A percentile compares a stretch with the other conserved stretches of the same genome.
These are phyloP conservation scores for Phaseolus lunatus DNA, from an alignment of 306 rosid genomes.

Conservation along the genomic window DNA sequence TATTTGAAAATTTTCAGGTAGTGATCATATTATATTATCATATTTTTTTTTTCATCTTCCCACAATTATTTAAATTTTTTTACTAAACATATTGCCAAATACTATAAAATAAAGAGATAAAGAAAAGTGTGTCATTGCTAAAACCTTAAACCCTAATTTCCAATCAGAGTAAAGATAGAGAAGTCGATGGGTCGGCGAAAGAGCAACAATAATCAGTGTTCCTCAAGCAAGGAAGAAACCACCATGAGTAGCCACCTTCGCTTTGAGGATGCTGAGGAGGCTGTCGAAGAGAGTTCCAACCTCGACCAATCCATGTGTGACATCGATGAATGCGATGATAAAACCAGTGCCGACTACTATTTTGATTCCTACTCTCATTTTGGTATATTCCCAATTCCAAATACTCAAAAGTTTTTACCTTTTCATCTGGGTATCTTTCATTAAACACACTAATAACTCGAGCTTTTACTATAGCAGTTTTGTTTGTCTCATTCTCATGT, in stretches of 20 bases:
- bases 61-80: no score
- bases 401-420: background rate
- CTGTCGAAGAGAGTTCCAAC: constrained; percentile 62
- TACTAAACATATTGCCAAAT: no score
- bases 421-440: background rate
- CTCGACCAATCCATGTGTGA: constrained; percentile 85
- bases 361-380: constrained; percentile 98
- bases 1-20: no score
- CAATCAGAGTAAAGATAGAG: constrained; percentile 17
- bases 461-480: background rate
- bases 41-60: no score
- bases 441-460: background rate
- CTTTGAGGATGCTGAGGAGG: constrained; percentile 69
- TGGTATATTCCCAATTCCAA: constrained; percentile 55
- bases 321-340: constrained; percentile 67
- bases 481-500: background rate
- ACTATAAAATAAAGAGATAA: no score
- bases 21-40: no score
- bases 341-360: constrained; percentile 97
- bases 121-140: background rate
- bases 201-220: constrained; percentile 44
- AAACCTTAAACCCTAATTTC: constrained; percentile 49
- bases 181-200: constrained; percentile 74
- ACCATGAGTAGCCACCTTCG: constrained; percentile 57
- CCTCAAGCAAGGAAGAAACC: constrained; percentile 27